Evolutionary conservation across 345 rosid genomes (phyloP).

Genomic region (Ricinus communis): DNA sequence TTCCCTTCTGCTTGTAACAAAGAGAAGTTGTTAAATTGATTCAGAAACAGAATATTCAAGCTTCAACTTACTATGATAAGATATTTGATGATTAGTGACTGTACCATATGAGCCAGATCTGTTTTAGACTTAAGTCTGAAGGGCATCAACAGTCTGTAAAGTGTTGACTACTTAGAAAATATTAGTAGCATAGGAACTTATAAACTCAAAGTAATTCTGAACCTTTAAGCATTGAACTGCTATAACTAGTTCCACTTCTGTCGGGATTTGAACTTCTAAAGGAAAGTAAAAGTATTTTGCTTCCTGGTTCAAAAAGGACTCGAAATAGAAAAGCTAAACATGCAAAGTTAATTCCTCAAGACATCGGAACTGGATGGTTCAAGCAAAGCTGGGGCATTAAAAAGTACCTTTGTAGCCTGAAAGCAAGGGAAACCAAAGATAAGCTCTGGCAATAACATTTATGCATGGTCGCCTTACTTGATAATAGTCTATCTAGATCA

Average conservation of each 20-base stretch:
- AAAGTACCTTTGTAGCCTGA: background rate
- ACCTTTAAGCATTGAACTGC: background rate
- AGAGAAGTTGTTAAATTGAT: background rate
- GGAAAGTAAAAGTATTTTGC: background rate
- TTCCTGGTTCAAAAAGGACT: background rate
- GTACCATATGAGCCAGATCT: background rate
- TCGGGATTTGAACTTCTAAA: background rate
- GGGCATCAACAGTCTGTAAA: background rate
- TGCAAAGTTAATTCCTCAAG: background rate
- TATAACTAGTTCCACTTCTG: background rate
- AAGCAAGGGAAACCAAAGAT: background rate
- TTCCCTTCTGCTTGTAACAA: background rate
- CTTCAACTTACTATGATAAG: background rate
- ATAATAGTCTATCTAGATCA: background rate
- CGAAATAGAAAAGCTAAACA: background rate
- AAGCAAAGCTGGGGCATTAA: background rate
- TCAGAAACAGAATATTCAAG: background rate
- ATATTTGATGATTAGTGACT: background rate
- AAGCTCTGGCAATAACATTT: background rate
- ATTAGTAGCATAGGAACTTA: background rate
- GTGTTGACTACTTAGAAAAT: constrained; percentile 1
- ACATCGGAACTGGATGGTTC: background rate
- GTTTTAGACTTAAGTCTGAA: background rate
- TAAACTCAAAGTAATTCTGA: background rate
- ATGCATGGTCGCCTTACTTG: background rate